A percentile compares a stretch with the other conserved stretches of the same genome.
These are phyloP conservation scores for Megacollybia marginata DNA, from an alignment of 768 basidiomycete genomes.

Conservation along the genomic window DNA sequence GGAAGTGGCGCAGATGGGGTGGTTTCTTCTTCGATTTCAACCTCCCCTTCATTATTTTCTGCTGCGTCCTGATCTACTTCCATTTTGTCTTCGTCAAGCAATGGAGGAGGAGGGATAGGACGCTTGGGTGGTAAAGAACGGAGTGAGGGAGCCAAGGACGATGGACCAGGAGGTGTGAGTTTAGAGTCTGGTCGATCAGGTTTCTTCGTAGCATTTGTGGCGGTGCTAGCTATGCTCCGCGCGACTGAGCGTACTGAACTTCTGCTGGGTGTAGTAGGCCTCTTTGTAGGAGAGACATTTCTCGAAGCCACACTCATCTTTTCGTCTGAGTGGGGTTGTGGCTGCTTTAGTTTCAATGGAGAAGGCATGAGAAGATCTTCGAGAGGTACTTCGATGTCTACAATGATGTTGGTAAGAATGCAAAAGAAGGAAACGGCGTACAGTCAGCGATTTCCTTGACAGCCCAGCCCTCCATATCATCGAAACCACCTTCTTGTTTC, in stretches of 20 bases:
- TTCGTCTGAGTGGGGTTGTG: neutral
- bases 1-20: neutral
- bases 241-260: slow-evolving; percentile 41
- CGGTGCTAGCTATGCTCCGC: slow-evolving; percentile 26
- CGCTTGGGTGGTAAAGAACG: neutral
- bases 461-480: slow-evolving; percentile 77
- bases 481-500: slow-evolving; percentile 74
- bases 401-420: neutral
- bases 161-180: slow-evolving; percentile 40
- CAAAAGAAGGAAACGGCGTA: slow-evolving; percentile 25
- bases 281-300: slow-evolving; percentile 23
- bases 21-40: slow-evolving; percentile 1
- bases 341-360: slow-evolving; percentile 11
- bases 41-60: neutral
- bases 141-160: neutral
- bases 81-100: neutral
- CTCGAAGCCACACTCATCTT: neutral
- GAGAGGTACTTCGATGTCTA: slow-evolving; percentile 75
- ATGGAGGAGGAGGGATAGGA: neutral
- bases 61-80: slow-evolving; percentile 5
- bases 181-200: slow-evolving; percentile 62
- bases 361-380: slow-evolving; percentile 61
- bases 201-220: slow-evolving; percentile 25
- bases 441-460: slow-evolving; percentile 82
- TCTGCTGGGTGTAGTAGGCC: slow-evolving; percentile 19